Evolutionary conservation across 1,284 basidiomycete genomes (phyloP).

Genomic region (Sporisorium graminicola): DNA sequence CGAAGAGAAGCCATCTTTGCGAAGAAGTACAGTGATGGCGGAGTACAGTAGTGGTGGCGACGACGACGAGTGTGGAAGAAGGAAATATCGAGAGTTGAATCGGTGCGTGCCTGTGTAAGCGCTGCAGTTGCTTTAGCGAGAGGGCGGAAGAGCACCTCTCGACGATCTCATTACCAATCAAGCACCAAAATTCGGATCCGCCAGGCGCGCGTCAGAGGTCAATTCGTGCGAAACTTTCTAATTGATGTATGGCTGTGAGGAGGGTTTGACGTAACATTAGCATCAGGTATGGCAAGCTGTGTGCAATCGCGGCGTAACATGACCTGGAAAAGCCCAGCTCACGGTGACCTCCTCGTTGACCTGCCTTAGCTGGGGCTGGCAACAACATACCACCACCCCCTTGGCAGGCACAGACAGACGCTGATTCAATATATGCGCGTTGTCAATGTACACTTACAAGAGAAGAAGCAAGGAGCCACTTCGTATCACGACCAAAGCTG

Average conservation of each 20-base stretch:
- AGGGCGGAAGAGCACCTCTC: neutral
- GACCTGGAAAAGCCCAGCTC: neutral
- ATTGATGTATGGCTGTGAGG: too few species aligned
- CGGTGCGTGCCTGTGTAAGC: neutral
- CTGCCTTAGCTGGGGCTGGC: neutral
- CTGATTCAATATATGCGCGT: too few species aligned
- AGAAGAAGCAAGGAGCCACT: neutral
- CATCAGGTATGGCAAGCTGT: too few species aligned
- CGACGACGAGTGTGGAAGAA: slow-evolving; percentile 7
- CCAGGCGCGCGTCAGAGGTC: slow-evolving; percentile 14
- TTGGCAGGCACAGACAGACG: too few species aligned
- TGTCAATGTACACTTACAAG: neutral
- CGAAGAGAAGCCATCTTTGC: slow-evolving; percentile 50
- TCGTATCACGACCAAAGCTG: neutral
- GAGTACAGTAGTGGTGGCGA: slow-evolving; percentile 16
- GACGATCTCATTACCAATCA: slow-evolving; percentile 54
- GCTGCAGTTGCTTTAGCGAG: slow-evolving; percentile 22
- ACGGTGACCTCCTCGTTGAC: neutral
- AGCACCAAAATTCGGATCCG: slow-evolving; percentile 31
- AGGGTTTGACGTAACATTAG: neutral
- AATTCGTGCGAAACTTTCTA: slow-evolving; percentile 14
- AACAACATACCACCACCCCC: too few species aligned
- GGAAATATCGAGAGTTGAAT: neutral
- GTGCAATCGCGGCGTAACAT: neutral
- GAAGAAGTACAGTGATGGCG: neutral